These are phyloP conservation scores for Penicillium sp. DNA, from an alignment of 2,329 filamentous ascomycete species.

Conservation along the genomic window DNA sequence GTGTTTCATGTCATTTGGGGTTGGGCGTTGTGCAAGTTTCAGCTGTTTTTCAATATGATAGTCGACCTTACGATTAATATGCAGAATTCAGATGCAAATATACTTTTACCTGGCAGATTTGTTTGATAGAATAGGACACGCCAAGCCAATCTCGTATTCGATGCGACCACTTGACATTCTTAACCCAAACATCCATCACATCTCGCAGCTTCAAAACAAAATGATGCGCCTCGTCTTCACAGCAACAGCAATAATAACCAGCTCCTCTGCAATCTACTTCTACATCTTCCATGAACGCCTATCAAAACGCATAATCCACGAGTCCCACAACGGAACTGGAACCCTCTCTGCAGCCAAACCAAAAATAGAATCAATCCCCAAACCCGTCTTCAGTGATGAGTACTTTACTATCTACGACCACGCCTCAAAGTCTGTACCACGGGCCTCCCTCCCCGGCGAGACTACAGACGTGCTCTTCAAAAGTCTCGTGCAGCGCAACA, in stretches of 20 bases:
- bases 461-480: slow-evolving; percentile 25
- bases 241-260: slow-evolving; percentile 16
- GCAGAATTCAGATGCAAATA: neutral
- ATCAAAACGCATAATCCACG: slow-evolving; percentile 24
- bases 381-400: slow-evolving; percentile 15
- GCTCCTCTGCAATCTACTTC: slow-evolving; percentile 21
- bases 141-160: slow-evolving; percentile 13
- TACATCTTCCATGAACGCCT: slow-evolving; percentile 26
- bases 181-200: neutral
- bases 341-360: slow-evolving; percentile 13
- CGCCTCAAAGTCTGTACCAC: slow-evolving; percentile 21
- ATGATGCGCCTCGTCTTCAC: slow-evolving; percentile 17
- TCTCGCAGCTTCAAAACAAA: neutral
- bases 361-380: slow-evolving; percentile 25
- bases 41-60: neutral
- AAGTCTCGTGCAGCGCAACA: slow-evolving; percentile 34
- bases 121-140: neutral
- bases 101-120: neutral
- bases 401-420: slow-evolving; percentile 25
- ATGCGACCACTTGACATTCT: slow-evolving; percentile 11
- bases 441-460: slow-evolving; percentile 18
- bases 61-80: neutral
- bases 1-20: neutral
- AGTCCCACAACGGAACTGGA: slow-evolving; percentile 16
- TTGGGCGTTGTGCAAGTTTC: neutral